Percentiles rank a stretch among this genome's conserved stretches.
These are phyloP conservation scores for Strobilomyces dryophilus DNA, from an alignment of 768 basidiomycete genomes.

Conservation along the genomic window DNA sequence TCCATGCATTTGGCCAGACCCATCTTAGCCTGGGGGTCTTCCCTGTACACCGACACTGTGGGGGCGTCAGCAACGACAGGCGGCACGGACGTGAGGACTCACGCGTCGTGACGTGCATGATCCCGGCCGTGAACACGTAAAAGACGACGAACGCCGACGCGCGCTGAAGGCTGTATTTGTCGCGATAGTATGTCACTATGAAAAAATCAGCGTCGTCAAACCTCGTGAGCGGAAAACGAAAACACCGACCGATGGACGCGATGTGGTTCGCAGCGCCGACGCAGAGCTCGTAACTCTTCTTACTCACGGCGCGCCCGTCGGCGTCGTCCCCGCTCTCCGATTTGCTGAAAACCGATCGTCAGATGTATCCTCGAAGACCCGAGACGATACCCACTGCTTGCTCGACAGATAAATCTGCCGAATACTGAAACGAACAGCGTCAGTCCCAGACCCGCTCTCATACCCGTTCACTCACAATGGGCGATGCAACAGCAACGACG, in stretches of 20 bases:
- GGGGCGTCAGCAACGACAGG: not conserved
- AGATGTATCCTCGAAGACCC: not conserved
- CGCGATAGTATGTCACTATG: constrained; percentile 55
- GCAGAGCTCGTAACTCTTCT: constrained; percentile 70
- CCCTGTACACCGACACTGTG: constrained; percentile 58
- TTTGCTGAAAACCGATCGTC: constrained; percentile 23
- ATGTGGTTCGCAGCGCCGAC: constrained; percentile 77
- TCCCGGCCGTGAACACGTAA: constrained; percentile 74
- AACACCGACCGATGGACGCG: constrained; percentile 54
- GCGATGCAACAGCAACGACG: constrained; percentile 67
- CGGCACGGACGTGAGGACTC: constrained; percentile 20
- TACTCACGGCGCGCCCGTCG: constrained; percentile 50
- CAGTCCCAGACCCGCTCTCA: not conserved
- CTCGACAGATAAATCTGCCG: constrained; percentile 25
- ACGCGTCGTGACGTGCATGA: constrained; percentile 77
- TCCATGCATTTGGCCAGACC: constrained; percentile 68
- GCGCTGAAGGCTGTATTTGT: constrained; percentile 56
- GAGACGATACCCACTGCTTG: constrained; percentile 35
- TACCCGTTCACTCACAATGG: constrained; percentile 57
- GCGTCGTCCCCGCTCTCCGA: constrained; percentile 44
- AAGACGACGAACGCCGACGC: constrained; percentile 72
- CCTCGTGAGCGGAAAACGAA: not conserved
- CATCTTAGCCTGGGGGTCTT: constrained; percentile 64
- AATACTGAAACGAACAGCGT: constrained; percentile 18
- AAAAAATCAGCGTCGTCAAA: not conserved